Evolutionary conservation across 176 grass and related monocot species (phyloP), one percentile per base, ranked within the genome.

Genomic region (Pontederia paniculata): DNA sequence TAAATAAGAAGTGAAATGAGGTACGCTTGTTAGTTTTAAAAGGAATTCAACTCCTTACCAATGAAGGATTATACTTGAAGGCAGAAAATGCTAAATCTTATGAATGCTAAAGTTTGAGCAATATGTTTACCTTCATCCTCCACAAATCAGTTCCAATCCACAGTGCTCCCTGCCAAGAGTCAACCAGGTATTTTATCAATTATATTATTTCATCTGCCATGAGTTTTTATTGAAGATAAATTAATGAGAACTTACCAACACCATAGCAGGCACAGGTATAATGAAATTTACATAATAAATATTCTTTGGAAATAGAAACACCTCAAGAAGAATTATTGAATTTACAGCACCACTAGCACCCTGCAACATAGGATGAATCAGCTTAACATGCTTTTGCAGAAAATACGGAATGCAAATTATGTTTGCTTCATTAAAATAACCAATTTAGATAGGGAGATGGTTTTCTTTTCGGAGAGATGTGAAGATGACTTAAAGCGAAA

Each of bases 291-390:
- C 50, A 66, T 97, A 90, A 50, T 87, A 28, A 22, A 87, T 65
- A 58, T 71, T 71, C 69, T 76, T 97, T 5, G 91, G 91, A 59
- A 78, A 52, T 44, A 97, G 74, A 71, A 97, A 96, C 47, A 97
- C 81, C 23, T 84, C 37, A 54, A 97, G 79, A 73, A 97, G 80
- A 67, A 97, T 72, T 61, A 69, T 52, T 46, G 91, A 86, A 87
- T 97, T 90, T 53, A 82, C 91, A 67, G 91, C 86, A 43, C 74
- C 86, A 77, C 91, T 97, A 87, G 83, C 91, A 69, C 80, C 86
- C 91, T 97, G 78, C 56, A 65, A 45, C 69, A 74, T 78, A 63
- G 53, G 43, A 14, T 65, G 57, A 68, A 46, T 69, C 31, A 42
- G 7, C 20, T 71, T 68, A 31, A 31, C 25, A 31, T 31, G 25